phyloP scores from a whole-genome alignment of 2,329 filamentous ascomycete genomes.

The Blastomyces emzantsi region DNA sequence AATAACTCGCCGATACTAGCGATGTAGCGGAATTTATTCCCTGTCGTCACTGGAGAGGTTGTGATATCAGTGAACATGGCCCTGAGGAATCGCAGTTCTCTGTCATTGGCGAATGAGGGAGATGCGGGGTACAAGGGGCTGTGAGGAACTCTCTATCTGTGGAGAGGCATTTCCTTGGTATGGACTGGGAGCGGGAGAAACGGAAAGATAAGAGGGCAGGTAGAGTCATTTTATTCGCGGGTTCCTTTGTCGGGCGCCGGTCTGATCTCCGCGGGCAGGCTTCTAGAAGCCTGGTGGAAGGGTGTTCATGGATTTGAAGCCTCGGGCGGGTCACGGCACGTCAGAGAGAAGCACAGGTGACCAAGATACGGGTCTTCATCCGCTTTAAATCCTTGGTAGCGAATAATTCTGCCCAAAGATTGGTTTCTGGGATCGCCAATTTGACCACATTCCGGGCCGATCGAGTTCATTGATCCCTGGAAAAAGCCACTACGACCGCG shows the following conservation, averaged over 20 bases:
- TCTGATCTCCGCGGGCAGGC: background rate
- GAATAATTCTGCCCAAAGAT: background rate
- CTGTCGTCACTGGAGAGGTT: background rate
- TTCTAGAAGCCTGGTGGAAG: slow-evolving; percentile 1
- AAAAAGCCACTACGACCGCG: background rate
- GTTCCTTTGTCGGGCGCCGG: background rate
- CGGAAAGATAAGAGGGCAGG: background rate
- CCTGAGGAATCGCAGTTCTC: background rate
- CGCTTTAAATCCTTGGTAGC: background rate
- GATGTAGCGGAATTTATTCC: background rate
- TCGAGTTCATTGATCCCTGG: background rate
- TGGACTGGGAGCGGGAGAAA: background rate
- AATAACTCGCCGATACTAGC: background rate
- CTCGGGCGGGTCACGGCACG: background rate
- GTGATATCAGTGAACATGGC: background rate
- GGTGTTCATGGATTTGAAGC: background rate
- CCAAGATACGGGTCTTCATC: background rate
- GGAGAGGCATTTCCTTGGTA: background rate
- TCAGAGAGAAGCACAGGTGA: background rate
- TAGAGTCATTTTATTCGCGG: background rate
- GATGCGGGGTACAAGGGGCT: background rate
- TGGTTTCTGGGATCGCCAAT: background rate
- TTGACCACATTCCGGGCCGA: background rate
- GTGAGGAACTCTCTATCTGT: background rate
- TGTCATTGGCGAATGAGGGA: background rate